Evolutionary conservation across 169 alveolate species (phyloP), one percentile per base, ranked within the genome.

Genomic region (Eimeria falciformis): DNA sequence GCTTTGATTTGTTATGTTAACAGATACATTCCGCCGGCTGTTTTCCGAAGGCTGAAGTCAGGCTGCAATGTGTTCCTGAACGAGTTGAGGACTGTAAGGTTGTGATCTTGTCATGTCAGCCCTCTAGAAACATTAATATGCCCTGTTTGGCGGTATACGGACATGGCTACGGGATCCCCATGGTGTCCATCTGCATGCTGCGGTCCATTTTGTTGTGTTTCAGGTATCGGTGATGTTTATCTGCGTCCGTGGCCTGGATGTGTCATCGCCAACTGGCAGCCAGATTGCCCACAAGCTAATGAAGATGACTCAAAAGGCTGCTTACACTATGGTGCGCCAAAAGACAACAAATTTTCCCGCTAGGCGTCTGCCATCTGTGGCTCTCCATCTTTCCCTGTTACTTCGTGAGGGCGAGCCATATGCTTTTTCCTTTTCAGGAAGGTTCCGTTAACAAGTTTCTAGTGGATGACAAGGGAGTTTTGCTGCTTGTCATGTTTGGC

Each of bases 361-460:
- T 17, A 17, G 27, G 17, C 11, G 12, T n/a, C 75, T 11, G 12
- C 25, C 75, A 17, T n/a, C 75, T n/a, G 11, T 27, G 11, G 11
- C 75, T n/a, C 25, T 65, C 75, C n/a, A 17, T 65, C 25, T n/a
- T n/a, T 65, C 75, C n/a, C 75, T 65, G 11, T n/a, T 27, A 17
- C 75, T 65, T 11, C 75, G 11, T 17, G n/a, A 53, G 62, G n/a
- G n/a, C n/a, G n/a, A n/a, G n/a, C 25, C 18, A n/a, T 56, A 50
- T 11, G 62, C 62, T n/a, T n/a, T n/a, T 3, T 37, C 7, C 23
- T 5, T n/a, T 91, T 12, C 90, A 94, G 95, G 96, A 92, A 93
- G 97, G 97, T 5, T 93, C 96, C 33, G 97, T 96, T 56, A 96
- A 96, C 90, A 96, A 96, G 85, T 96, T 96, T 62, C 91, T 95